Evolutionary conservation across 139 green algal genomes (phyloP).

Genomic region (Haematococcus lacustris): DNA sequence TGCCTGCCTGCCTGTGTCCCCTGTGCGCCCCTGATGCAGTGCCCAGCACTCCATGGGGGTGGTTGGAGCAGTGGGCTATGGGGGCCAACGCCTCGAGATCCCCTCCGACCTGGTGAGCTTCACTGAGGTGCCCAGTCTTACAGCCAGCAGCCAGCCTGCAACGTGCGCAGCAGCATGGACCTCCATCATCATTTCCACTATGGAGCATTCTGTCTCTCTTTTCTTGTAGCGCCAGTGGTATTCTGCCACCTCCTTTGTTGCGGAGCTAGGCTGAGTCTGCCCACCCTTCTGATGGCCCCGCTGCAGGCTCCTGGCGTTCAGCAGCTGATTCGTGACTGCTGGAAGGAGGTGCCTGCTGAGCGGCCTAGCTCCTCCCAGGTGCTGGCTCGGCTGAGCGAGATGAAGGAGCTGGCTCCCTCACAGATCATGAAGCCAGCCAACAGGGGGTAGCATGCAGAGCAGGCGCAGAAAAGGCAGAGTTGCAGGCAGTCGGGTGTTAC

Average conservation of each 20-base stretch:
- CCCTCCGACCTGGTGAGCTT: slow-evolving; percentile 33
- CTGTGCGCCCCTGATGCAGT: too few relatives aligned
- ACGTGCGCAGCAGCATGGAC: background rate
- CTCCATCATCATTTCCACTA: background rate
- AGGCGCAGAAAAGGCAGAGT: too few relatives aligned
- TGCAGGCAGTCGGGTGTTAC: too few relatives aligned
- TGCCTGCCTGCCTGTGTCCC: too few relatives aligned
- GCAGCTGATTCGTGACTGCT: slow-evolving; percentile 61
- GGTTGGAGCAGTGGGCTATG: slow-evolving; percentile 81
- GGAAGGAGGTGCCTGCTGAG: slow-evolving; percentile 31
- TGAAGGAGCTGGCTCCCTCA: slow-evolving; percentile 19
- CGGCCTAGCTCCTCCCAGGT: slow-evolving; percentile 56
- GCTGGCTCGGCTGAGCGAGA: slow-evolving; percentile 10
- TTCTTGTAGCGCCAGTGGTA: too few relatives aligned
- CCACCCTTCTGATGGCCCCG: background rate
- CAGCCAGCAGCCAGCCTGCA: background rate
- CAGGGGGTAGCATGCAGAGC: too few relatives aligned
- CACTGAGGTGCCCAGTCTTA: background rate
- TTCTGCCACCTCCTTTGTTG: background rate
- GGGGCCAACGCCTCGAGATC: slow-evolving; percentile 58
- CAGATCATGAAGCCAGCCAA: too few relatives aligned
- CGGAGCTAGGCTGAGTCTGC: background rate
- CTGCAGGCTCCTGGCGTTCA: slow-evolving; percentile 48
- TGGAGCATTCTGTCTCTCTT: background rate
- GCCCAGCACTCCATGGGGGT: slow-evolving; percentile 49